Base-by-base conservation (phyloP, 2,329 filamentous ascomycete genomes). In the Pleomassaria siparia region DNA sequence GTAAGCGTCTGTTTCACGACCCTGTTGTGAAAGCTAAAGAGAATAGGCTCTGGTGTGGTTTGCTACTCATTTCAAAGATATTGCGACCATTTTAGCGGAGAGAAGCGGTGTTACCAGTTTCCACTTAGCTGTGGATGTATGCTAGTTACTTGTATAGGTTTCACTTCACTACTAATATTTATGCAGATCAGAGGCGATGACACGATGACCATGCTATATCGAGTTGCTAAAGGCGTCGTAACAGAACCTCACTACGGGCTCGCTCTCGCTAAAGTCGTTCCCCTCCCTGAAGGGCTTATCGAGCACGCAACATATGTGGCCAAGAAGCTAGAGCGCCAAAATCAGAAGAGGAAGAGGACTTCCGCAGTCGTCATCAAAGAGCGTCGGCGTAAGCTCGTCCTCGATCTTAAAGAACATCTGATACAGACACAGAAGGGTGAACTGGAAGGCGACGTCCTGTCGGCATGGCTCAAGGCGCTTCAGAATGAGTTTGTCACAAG, bases 131-230 rank as follows among this genome's bases (percentile, higher is more conserved):
- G 88, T 91, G 0, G 80, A 91, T 33, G 83, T 85, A 37, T 76
- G 76, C 0, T 62, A 63, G 22, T 18, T 10, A 24, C 12, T 18
- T 3, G 12, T n/a, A 10, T 44, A 8, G 25, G 22, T 18, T 22
- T 11, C 18, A 26, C 30, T 8, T 7, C 15, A n/a, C 21, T 39
- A 8, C 25, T 47, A 39, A 58, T 40, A 47, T 13, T 29, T 20
- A 10, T 20, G 3, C 21, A 68, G 66, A 65, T 69, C 40, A 69
- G 73, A 0, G 72, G 80, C 2, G 74, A 78, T 2, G 77, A 83
- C 1, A 83, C 80, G 28, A 88, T 96, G 73, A 89, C 80, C 0
- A 96, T 97, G 91, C 76, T 94, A 0, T 97, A 97, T 72, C 91
- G 85, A 54, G 80, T 96, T 29, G 78, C 82, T 0, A 80, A 86